Conservation (phyloP, 1,284 basidiomycete species). For the Rhodotorula mucilaginosa region DNA sequence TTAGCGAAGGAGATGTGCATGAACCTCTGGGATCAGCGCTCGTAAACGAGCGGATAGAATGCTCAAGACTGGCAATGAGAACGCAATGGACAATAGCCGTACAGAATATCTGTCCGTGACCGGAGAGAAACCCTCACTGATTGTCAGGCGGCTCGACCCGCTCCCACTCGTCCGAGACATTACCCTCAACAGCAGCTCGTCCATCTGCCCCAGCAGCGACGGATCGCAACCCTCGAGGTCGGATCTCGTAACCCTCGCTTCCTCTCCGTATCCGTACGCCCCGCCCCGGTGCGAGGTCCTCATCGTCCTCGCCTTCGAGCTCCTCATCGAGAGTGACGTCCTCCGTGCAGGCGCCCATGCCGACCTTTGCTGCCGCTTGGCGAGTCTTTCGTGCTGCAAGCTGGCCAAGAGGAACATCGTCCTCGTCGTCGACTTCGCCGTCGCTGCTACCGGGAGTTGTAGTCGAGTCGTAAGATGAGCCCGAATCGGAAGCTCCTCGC, state of each 20-base stretch:
- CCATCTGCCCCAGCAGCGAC: not conserved
- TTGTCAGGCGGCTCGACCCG: not conserved
- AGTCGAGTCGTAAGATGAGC: slow-evolving; percentile 2
- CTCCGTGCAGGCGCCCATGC: not conserved
- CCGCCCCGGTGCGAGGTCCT: slow-evolving; percentile 24
- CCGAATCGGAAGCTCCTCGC: not conserved
- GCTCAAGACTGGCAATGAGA: too few species aligned
- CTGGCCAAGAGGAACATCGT: slow-evolving; percentile 22
- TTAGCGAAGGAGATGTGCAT: too few species aligned
- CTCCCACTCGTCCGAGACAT: not conserved
- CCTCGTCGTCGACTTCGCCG: slow-evolving; percentile 8
- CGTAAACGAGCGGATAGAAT: too few species aligned
- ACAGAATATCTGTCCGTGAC: not conserved
- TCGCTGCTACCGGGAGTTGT: not conserved
- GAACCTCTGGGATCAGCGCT: too few species aligned
- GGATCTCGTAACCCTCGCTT: slow-evolving; percentile 38
- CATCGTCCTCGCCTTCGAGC: slow-evolving; percentile 24
- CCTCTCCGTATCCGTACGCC: slow-evolving; percentile 33
- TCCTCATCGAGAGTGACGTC: slow-evolving; percentile 1
- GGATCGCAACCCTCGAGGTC: slow-evolving; percentile 4
- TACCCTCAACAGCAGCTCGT: too few species aligned
- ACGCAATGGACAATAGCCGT: too few species aligned
- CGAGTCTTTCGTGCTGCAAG: slow-evolving; percentile 9
- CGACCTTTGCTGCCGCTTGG: not conserved
- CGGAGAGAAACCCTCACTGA: not conserved